Conservation (phyloP, 2,329 filamentous ascomycete species). For the Verticillium albo-atrum region DNA sequence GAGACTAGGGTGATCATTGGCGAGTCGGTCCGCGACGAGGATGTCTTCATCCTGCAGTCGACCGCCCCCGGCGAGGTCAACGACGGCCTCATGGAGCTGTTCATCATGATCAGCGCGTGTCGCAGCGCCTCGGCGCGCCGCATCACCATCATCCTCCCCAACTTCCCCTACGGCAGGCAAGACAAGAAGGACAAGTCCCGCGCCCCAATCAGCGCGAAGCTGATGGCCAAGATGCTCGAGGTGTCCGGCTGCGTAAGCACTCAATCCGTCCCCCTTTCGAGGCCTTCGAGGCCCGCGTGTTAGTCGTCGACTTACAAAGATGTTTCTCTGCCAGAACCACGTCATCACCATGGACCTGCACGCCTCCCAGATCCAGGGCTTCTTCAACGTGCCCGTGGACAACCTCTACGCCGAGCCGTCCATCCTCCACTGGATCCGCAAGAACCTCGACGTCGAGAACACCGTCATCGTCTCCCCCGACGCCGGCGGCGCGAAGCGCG, state of each 20-base stretch:
- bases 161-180: slow-evolving; percentile 86
- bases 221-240: slow-evolving; percentile 90
- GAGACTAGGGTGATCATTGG: slow-evolving; percentile 81
- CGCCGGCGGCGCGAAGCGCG: slow-evolving; percentile 81
- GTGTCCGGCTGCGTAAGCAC: slow-evolving; percentile 65
- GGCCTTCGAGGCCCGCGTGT: no score
- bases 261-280: background rate
- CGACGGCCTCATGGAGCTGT: slow-evolving; percentile 86
- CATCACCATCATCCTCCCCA: slow-evolving; percentile 83
- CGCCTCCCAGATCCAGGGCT: slow-evolving; percentile 81
- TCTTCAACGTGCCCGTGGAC: slow-evolving; percentile 68
- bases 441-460: slow-evolving; percentile 70
- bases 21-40: slow-evolving; percentile 83
- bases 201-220: slow-evolving; percentile 81
- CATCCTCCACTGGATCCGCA: slow-evolving; percentile 76
- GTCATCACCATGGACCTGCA: slow-evolving; percentile 87
- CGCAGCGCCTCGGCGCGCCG: slow-evolving; percentile 57
- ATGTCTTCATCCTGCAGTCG: slow-evolving; percentile 80
- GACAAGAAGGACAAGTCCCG: slow-evolving; percentile 86
- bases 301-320: background rate
- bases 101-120: slow-evolving; percentile 92
- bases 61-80: slow-evolving; percentile 88
- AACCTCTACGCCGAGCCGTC: slow-evolving; percentile 84
- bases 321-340: slow-evolving; percentile 10
- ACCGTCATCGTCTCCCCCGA: slow-evolving; percentile 86